Conservation (phyloP, 768 basidiomycete species). For the Pisolithus albus region DNA sequence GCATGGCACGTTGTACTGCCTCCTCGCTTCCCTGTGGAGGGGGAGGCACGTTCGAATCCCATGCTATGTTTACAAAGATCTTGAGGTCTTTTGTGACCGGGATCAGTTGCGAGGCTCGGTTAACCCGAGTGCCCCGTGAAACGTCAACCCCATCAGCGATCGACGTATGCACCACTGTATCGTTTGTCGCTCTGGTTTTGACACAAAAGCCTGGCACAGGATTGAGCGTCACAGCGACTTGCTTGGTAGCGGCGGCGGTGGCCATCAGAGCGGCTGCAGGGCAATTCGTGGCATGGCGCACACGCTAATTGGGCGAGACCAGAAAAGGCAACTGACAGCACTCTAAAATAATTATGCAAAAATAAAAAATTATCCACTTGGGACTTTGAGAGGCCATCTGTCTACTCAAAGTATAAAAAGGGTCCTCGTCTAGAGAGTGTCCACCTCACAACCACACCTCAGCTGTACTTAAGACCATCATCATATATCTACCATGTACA, state of each 20-base stretch:
- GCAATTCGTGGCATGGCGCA: slow-evolving; percentile 2
- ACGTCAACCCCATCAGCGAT: slow-evolving; percentile 2
- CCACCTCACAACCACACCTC: no score
- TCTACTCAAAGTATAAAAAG: slow-evolving; percentile 27
- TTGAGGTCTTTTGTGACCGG: slow-evolving; percentile 46
- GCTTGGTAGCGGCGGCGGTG: slow-evolving; percentile 3
- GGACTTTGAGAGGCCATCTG: not conserved
- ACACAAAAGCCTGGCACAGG: slow-evolving; percentile 68
- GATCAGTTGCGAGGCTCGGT: slow-evolving; percentile 21
- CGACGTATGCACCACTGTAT: slow-evolving; percentile 24
- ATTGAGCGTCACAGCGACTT: slow-evolving; percentile 33
- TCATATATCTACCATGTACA: slow-evolving; percentile 24
- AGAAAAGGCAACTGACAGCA: slow-evolving; percentile 6
- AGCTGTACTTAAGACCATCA: not conserved
- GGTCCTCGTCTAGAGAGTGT: not conserved
- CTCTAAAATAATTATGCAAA: not conserved
- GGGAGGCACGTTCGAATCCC: slow-evolving; percentile 60
- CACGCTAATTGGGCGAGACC: not conserved
- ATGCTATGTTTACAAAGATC: slow-evolving; percentile 70
- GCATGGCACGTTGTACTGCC: slow-evolving; percentile 51
- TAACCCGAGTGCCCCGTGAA: slow-evolving; percentile 1
- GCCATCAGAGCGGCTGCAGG: slow-evolving; percentile 5
- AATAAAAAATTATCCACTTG: no score
- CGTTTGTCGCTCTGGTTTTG: slow-evolving; percentile 46
- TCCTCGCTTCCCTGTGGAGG: slow-evolving; percentile 59